These are phyloP conservation scores for Ceratocystis albifundus DNA, from an alignment of 2,329 filamentous ascomycete genomes.

Conservation along the genomic window DNA sequence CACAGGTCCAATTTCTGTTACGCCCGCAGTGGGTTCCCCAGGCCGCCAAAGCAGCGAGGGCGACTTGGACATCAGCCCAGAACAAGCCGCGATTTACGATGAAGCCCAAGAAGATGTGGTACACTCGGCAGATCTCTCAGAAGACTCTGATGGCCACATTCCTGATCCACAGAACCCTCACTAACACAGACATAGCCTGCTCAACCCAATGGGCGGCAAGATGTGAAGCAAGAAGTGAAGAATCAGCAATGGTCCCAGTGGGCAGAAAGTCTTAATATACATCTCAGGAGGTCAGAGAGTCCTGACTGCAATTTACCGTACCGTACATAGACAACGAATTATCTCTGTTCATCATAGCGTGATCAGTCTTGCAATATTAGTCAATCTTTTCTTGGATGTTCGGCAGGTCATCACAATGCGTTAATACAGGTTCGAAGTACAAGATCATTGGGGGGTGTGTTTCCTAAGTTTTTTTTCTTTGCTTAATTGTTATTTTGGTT, in stretches of 20 bases:
- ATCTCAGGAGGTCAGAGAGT: not conserved
- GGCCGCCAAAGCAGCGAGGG: not conserved
- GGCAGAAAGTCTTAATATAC: no score
- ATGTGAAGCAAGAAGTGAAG: not conserved
- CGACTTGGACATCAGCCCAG: not conserved
- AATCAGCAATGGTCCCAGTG: not conserved
- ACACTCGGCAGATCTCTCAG: conserved; percentile 2
- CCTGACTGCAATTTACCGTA: not conserved
- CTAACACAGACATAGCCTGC: not conserved
- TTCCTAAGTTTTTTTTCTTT: conserved; percentile 17
- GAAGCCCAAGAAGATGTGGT: not conserved
- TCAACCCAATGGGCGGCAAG: no score
- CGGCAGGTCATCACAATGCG: not conserved
- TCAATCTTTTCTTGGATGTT: no score
- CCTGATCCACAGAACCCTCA: not conserved
- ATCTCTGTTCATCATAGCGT: not conserved
- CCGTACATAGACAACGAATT: not conserved
- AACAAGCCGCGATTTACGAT: not conserved
- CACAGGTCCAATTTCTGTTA: not conserved
- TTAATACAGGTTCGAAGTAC: not conserved
- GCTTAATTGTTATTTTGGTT: conserved; percentile 13
- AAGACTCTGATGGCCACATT: not conserved
- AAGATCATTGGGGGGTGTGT: conserved; percentile 6
- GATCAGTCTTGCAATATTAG: not conserved
- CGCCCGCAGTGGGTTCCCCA: not conserved